These are phyloP conservation scores for Dryadomyces quercivorus DNA, from an alignment of 2,329 filamentous ascomycete species.

Conservation along the genomic window DNA sequence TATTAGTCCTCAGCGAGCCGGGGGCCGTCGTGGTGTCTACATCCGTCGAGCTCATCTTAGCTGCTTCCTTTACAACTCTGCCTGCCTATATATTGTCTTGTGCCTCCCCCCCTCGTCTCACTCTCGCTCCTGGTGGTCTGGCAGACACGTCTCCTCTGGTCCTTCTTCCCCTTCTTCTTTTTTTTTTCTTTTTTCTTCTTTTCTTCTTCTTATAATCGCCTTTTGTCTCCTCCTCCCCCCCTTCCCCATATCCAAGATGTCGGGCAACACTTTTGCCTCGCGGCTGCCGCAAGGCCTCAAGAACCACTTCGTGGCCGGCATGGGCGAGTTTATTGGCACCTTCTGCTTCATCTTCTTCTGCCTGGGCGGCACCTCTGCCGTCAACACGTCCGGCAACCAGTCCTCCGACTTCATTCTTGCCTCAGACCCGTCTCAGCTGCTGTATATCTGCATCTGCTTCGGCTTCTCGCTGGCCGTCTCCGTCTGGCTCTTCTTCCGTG, in stretches of 20 bases:
- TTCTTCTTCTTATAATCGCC: background rate
- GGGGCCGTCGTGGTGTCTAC: background rate
- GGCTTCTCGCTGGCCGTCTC: conserved; percentile 38
- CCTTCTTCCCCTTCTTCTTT: background rate
- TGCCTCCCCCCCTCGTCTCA: too few species aligned
- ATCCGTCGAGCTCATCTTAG: background rate
- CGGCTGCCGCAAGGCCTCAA: conserved; percentile 9
- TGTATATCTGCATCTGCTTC: conserved; percentile 39
- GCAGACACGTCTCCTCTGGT: background rate
- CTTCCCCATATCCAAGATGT: background rate
- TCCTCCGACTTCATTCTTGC: conserved; percentile 7
- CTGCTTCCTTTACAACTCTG: too few species aligned
- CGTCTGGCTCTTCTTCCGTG: conserved; percentile 44
- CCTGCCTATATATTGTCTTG: background rate
- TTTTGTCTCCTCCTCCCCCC: background rate
- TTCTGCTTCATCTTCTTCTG: conserved; percentile 37
- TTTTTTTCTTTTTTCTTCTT: background rate
- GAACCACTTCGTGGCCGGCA: conserved; percentile 27
- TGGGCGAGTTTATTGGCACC: conserved; percentile 40
- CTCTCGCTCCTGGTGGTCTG: too few species aligned
- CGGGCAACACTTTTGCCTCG: conserved; percentile 4
- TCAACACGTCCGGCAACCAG: conserved; percentile 14
- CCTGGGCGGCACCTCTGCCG: conserved; percentile 17
- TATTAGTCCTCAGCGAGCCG: background rate
- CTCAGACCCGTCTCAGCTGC: conserved; percentile 22